phyloP scores from a whole-genome alignment of 441 rosid species.

The Mallotus repandus region DNA sequence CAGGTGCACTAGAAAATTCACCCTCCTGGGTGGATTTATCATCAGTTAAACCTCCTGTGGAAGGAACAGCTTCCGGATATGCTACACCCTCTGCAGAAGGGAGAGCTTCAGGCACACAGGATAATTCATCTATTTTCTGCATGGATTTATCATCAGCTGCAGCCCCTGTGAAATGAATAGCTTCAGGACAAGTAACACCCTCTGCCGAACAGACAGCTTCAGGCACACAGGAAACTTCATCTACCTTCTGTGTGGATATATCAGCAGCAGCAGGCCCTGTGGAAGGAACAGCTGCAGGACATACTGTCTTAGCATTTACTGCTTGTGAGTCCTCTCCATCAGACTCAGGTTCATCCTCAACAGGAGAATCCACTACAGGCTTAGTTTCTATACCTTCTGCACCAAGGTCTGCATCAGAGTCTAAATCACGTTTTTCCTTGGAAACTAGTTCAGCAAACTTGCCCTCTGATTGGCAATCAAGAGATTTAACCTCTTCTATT shows the following conservation, averaged over 20 bases:
- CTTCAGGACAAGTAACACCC: not conserved
- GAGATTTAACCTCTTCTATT: conserved; percentile 11
- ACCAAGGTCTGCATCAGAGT: conserved; percentile 7
- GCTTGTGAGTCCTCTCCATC: not conserved
- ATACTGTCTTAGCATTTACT: not conserved
- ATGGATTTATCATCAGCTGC: conserved; percentile 26
- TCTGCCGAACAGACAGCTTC: conserved; percentile 20
- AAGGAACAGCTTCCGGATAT: conserved; percentile 8
- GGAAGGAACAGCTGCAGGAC: conserved; percentile 22
- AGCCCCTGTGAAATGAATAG: conserved; percentile 12
- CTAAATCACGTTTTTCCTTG: conserved; percentile 14
- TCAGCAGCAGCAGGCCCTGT: conserved; percentile 24
- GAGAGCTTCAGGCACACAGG: conserved; percentile 22
- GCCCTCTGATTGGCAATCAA: conserved; percentile 23
- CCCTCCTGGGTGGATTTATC: conserved; percentile 15
- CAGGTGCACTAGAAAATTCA: conserved; percentile 20
- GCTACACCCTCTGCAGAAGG: conserved; percentile 10
- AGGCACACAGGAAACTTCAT: conserved; percentile 18
- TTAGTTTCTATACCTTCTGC: conserved; percentile 29
- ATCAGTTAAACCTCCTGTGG: conserved; percentile 24
- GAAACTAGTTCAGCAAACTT: conserved; percentile 18
- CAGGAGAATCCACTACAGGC: conserved; percentile 26
- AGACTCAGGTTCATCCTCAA: conserved; percentile 26
- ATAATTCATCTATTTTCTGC: conserved; percentile 14
- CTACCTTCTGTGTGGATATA: conserved; percentile 12